phyloP scores from a whole-genome alignment of 352 stramenopile species.

The Phytopythium helicoides region DNA sequence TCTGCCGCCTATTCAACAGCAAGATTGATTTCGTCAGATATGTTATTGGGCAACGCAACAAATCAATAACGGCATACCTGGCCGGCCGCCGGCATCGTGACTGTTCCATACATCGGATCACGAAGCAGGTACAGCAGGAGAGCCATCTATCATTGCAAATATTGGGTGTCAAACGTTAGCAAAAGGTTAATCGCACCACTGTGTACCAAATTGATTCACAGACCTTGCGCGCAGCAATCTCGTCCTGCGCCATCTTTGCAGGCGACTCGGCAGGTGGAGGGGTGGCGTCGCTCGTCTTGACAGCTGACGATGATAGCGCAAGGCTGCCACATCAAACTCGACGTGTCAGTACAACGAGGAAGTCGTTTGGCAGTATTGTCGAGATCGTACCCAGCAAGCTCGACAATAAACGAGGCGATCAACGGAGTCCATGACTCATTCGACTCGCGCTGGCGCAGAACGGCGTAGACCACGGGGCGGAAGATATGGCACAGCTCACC shows the following conservation, averaged over 20 bases:
- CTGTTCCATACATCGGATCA: conserved; percentile 64
- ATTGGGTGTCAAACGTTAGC: not conserved
- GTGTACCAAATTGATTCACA: conserved; percentile 3
- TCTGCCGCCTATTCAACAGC: conserved; percentile 35
- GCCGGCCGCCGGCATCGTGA: conserved; percentile 65
- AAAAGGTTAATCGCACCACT: not conserved
- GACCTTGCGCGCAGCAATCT: conserved; percentile 68
- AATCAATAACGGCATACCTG: conserved; percentile 31
- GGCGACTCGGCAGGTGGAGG: conserved; percentile 7
- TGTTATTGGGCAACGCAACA: not conserved
- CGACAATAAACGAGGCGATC: conserved; percentile 52
- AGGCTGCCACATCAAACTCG: conserved; percentile 27
- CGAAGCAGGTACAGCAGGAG: conserved; percentile 83
- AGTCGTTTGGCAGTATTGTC: not conserved
- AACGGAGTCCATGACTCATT: conserved; percentile 63
- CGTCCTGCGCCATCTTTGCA: conserved; percentile 44
- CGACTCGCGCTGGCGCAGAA: conserved; percentile 55
- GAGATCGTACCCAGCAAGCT: conserved; percentile 47
- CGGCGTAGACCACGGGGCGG: conserved; percentile 65
- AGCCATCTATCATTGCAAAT: conserved; percentile 51
- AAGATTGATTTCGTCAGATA: not conserved
- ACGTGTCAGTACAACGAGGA: conserved; percentile 5
- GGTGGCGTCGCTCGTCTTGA: conserved; percentile 28
- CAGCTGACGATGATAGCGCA: conserved; percentile 46
- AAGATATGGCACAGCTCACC: conserved; percentile 80